phyloP scores from a whole-genome alignment of 306 rosid genomes.

The Gastrolobium bilobum region DNA sequence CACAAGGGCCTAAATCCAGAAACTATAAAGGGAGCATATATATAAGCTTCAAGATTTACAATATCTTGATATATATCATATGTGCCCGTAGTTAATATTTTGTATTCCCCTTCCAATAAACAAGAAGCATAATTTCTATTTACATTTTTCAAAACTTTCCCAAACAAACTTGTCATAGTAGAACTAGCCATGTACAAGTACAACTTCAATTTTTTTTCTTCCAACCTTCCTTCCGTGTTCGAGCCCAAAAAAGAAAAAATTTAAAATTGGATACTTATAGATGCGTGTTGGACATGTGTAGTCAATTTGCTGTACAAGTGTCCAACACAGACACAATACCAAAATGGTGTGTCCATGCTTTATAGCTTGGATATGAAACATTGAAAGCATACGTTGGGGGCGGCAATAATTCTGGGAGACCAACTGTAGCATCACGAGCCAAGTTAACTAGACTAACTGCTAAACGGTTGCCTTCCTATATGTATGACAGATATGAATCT shows the following conservation, averaged over 20 bases:
- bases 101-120: no score
- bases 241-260: background rate
- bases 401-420: background rate
- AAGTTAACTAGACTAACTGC: constrained; percentile 34
- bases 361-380: constrained; percentile 7
- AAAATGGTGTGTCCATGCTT: constrained; percentile 1
- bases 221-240: background rate
- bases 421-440: background rate
- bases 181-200: background rate
- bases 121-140: background rate
- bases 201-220: background rate
- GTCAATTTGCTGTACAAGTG: background rate
- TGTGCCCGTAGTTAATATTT: no score
- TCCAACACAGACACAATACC: constrained; percentile 4
- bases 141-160: background rate
- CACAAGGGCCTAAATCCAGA: constrained; percentile 10
- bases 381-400: background rate
- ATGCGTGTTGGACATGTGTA: background rate
- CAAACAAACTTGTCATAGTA: background rate
- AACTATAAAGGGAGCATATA: constrained; percentile 7
- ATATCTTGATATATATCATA: no score
- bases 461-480: constrained; percentile 24
- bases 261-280: background rate
- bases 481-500: background rate
- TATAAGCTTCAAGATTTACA: background rate